Conservation (phyloP, 2,329 filamentous ascomycete genomes). For the Trichoderma afroharzianum region DNA sequence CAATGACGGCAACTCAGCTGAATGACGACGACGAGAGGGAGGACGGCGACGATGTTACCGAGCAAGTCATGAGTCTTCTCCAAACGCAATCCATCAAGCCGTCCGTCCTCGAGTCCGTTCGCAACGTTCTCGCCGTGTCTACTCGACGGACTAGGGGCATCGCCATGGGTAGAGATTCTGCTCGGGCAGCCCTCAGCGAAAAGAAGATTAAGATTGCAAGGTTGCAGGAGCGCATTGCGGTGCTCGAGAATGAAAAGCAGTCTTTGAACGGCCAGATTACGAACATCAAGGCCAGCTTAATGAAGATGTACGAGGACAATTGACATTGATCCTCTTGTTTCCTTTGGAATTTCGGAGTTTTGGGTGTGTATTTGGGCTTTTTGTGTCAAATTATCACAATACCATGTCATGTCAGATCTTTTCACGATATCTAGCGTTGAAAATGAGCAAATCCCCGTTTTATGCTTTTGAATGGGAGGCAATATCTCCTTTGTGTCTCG, state of each 20-base stretch:
- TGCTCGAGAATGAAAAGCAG: slow-evolving; percentile 37
- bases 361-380: not conserved
- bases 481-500: not conserved
- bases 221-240: slow-evolving; percentile 36
- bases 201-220: slow-evolving; percentile 50
- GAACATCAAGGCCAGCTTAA: slow-evolving; percentile 36
- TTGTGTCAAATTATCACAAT: not conserved
- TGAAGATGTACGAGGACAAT: slow-evolving; percentile 36
- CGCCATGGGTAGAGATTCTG: slow-evolving; percentile 61
- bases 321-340: slow-evolving; percentile 11
- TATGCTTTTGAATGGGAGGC: not conserved
- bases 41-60: slow-evolving; percentile 33
- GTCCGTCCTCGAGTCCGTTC: slow-evolving; percentile 37
- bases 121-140: slow-evolving; percentile 49
- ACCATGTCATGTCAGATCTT: not conserved
- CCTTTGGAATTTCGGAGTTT: not conserved
- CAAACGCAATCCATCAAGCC: slow-evolving; percentile 39
- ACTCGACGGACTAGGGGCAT: slow-evolving; percentile 59
- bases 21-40: slow-evolving; percentile 4
- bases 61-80: slow-evolving; percentile 50
- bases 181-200: slow-evolving; percentile 56
- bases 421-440: not conserved
- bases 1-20: slow-evolving; percentile 18
- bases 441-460: not conserved
- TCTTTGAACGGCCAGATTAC: slow-evolving; percentile 33